Evolutionary conservation across 345 rosid genomes (phyloP), one percentile per base, ranked within the genome.

Genomic region (Rubroshorea leprosula): DNA sequence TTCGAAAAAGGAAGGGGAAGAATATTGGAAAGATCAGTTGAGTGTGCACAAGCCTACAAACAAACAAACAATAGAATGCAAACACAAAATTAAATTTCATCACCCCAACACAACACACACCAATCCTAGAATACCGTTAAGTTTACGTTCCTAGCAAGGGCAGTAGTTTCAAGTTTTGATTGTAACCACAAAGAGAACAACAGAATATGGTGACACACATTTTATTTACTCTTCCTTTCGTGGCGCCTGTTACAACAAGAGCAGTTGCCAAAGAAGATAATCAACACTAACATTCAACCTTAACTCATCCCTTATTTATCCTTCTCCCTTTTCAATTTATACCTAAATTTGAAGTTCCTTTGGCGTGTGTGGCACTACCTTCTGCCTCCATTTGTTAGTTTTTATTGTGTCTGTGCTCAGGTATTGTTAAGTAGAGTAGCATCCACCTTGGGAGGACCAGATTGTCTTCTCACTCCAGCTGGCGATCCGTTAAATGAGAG

Each of bases 401-500:
- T 27, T 21, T 49, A 22, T 38, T 35, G 22, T 29, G 8, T 49
- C 11, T 51, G 50, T 35, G 51, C 41, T 51, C 58, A 58, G 31
- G 35, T 25, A 16, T 63, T 59, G 51, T 76, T 68, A 29, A 39
- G 26, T 22, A 23, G 27, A 3, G 55, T 39, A 6, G 25, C 38
- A 12, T 77, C 83, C 26, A 84, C 24, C 55, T 63, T 77, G 18
- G 80, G 76, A 44, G 86, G 88, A 44, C 76, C 86, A 0, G 80
- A 74, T 63, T 71, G 83, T 63, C 83, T 70, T 72, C 88, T 74
- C 16, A 59, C 52, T 22, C 51, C 70, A 25, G 79, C 72, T 0
- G 83, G 80, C 6, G 82, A 82, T 6, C 74, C 67, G 1, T 79
- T 76, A 69, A 77, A 78, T 13, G 80, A 73, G 52, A 85, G 83